Percentiles rank a stretch among this genome's conserved stretches.
These are phyloP conservation scores for Cerioporus squamosus DNA, from an alignment of 1,284 basidiomycete genomes.

Conservation along the genomic window DNA sequence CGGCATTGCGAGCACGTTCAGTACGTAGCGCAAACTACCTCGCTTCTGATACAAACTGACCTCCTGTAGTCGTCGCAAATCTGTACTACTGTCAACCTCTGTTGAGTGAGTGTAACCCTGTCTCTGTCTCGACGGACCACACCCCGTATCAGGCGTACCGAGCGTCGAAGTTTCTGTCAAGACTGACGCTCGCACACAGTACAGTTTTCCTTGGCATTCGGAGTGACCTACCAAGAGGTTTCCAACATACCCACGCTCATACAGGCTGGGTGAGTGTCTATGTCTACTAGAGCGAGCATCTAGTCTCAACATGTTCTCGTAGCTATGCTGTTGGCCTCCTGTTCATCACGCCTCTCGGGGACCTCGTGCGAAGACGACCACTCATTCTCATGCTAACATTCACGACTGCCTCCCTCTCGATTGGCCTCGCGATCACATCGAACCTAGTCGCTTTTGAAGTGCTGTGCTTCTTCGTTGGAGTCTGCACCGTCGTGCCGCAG, in stretches of 20 bases:
- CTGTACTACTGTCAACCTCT: slow-evolving; percentile 78
- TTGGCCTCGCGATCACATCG: slow-evolving; percentile 51
- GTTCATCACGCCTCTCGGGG: slow-evolving; percentile 55
- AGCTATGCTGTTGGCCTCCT: slow-evolving; percentile 54
- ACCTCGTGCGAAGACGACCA: slow-evolving; percentile 55
- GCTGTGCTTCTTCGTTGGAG: slow-evolving; percentile 51
- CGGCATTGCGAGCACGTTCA: slow-evolving; percentile 70
- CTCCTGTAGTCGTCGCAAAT: slow-evolving; percentile 55
- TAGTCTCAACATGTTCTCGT: neutral
- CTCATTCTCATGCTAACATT: slow-evolving; percentile 48
- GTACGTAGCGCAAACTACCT: slow-evolving; percentile 33
- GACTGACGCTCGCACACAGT: slow-evolving; percentile 40
- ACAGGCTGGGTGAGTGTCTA: slow-evolving; percentile 45
- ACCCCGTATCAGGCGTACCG: no score
- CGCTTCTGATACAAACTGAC: neutral
- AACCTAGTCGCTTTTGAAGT: slow-evolving; percentile 48
- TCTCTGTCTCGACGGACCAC: neutral
- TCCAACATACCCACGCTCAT: slow-evolving; percentile 58
- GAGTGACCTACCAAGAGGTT: slow-evolving; percentile 59
- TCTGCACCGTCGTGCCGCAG: slow-evolving; percentile 46
- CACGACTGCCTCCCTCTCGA: slow-evolving; percentile 42
- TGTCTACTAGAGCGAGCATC: neutral
- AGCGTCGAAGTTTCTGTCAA: neutral
- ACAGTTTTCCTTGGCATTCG: slow-evolving; percentile 56
- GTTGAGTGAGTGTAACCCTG: slow-evolving; percentile 50